Percentiles rank a stretch among this genome's conserved stretches.
Conservation (phyloP, 352 stramenopile species). For the Phytophthora quininea region DNA sequence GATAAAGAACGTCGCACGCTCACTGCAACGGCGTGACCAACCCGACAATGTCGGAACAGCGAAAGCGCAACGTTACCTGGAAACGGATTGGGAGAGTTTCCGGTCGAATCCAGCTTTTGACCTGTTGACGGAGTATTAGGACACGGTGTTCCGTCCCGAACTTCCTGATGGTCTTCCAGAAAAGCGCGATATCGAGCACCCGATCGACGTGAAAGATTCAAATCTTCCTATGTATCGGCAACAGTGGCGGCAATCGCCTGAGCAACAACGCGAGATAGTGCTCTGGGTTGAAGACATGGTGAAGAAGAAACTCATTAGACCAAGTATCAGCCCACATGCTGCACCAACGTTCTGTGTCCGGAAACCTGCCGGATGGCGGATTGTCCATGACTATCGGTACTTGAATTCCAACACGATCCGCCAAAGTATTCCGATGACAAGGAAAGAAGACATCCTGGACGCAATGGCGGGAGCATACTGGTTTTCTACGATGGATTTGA, state of each 20-base stretch:
- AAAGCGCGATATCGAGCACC: constrained; percentile 6
- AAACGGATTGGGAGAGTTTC: constrained; percentile 10
- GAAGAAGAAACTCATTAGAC: constrained; percentile 8
- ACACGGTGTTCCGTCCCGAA: constrained; percentile 3
- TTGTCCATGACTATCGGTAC: constrained; percentile 26
- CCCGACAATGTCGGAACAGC: constrained; percentile 4
- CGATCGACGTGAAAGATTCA: constrained; percentile 12
- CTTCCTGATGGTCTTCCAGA: constrained; percentile 3
- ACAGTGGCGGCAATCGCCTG: constrained; percentile 1
- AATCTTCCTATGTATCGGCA: constrained; percentile 12
- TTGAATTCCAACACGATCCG: neutral
- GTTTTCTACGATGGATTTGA: constrained; percentile 2
- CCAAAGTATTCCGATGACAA: constrained; percentile 17
- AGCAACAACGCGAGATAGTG: constrained; percentile 15
- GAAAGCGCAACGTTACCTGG: constrained; percentile 8
- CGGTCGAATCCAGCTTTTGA: neutral
- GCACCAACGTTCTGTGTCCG: constrained; percentile 26
- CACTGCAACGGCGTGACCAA: neutral
- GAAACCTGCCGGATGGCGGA: constrained; percentile 24
- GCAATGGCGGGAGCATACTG: constrained; percentile 2
- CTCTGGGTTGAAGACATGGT: constrained; percentile 2
- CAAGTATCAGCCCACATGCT: constrained; percentile 16
- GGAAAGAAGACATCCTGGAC: neutral
- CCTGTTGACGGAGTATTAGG: constrained; percentile 2
- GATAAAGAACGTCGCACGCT: neutral